phyloP scores from a whole-genome alignment of 305 asterid species.

The Solanum aculeatissimum region DNA sequence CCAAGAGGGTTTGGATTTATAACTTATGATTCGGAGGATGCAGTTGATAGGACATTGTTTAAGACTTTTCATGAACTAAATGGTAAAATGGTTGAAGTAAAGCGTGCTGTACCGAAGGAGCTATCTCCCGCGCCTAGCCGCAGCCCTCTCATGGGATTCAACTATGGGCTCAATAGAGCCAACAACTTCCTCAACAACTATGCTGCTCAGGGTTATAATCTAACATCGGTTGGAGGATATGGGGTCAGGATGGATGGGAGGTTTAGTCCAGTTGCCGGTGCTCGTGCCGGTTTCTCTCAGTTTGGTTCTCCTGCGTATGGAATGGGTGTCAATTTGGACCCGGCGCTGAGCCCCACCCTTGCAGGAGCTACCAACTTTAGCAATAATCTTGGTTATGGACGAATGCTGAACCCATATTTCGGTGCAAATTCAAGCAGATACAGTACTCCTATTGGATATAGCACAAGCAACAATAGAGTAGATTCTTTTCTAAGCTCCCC shows the following conservation, averaged over 20 bases:
- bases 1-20: conserved; percentile 67
- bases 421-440: conserved; percentile 35
- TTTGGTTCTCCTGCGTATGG: conserved; percentile 48
- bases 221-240: conserved; percentile 44
- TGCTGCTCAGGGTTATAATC: conserved; percentile 36
- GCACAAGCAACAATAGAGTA: conserved; percentile 29
- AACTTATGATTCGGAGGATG: conserved; percentile 51
- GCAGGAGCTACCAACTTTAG: conserved; percentile 33
- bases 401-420: conserved; percentile 39
- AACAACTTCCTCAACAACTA: conserved; percentile 38
- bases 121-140: conserved; percentile 43
- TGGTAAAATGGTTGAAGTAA: conserved; percentile 66
- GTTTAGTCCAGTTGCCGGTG: conserved; percentile 29
- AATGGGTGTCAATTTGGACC: conserved; percentile 46
- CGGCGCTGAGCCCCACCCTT: conserved; percentile 29
- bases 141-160: conserved; percentile 40
- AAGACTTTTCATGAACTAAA: conserved; percentile 61
- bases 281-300: conserved; percentile 38
- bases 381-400: conserved; percentile 40
- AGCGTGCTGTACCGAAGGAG: conserved; percentile 61
- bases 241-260: conserved; percentile 50
- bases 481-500: conserved; percentile 40
- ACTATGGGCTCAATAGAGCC: conserved; percentile 44
- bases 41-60: conserved; percentile 47
- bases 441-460: conserved; percentile 45